phyloP scores from a whole-genome alignment of 306 rosid species.

The Fagus sylvatica region DNA sequence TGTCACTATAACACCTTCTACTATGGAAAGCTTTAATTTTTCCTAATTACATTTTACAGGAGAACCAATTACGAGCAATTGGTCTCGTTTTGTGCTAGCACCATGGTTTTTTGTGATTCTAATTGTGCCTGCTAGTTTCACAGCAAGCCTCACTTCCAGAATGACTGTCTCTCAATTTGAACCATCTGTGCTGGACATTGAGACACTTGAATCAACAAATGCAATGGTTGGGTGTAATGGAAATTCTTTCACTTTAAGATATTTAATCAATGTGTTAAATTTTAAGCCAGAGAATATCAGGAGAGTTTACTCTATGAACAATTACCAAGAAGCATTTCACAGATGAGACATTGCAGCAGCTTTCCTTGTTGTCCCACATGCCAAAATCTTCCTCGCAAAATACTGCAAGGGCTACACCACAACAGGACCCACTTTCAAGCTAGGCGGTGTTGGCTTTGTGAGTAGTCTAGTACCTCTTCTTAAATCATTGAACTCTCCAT shows the following conservation, averaged over 20 bases:
- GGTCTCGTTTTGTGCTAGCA: constrained; percentile 54
- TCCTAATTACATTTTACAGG: constrained; percentile 30
- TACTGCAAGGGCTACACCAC: constrained; percentile 44
- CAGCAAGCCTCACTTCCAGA: constrained; percentile 59
- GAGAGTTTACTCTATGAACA: constrained; percentile 31
- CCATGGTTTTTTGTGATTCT: constrained; percentile 65
- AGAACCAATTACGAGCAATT: constrained; percentile 39
- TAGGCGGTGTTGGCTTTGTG: constrained; percentile 67
- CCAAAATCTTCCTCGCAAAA: constrained; percentile 59
- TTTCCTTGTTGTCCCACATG: constrained; percentile 61
- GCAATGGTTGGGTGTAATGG: constrained; percentile 52
- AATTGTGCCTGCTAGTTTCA: constrained; percentile 47
- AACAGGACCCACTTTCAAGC: constrained; percentile 41
- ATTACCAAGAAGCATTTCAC: constrained; percentile 51
- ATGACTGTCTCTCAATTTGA: constrained; percentile 44
- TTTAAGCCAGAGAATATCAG: constrained; percentile 42
- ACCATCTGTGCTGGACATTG: constrained; percentile 49
- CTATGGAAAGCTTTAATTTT: neutral
- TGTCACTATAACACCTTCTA: neutral
- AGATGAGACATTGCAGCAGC: constrained; percentile 53
- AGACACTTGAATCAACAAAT: constrained; percentile 41
- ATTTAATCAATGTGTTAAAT: constrained; percentile 30
- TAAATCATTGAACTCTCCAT: too few relatives aligned
- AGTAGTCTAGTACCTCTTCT: constrained; percentile 1
- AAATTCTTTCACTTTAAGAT: constrained; percentile 47